Percentiles rank a stretch among this genome's conserved stretches.
phyloP scores from a whole-genome alignment of 148 eudicot species.

The Chenopodium berlandieri region DNA sequence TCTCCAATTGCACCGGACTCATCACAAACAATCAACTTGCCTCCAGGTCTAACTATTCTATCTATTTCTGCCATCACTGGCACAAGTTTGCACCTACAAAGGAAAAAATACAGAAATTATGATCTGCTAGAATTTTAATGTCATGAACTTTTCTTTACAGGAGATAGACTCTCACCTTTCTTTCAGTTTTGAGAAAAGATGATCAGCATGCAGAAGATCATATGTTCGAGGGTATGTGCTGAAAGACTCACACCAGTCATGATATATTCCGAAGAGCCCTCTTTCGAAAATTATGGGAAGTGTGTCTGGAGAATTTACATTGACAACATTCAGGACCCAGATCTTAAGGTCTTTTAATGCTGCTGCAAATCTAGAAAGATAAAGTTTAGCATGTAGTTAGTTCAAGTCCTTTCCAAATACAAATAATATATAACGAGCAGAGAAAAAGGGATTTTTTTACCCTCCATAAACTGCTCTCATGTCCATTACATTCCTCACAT shows the following conservation, averaged over 20 bases:
- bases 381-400: neutral
- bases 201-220: constrained; percentile 88
- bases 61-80: constrained; percentile 71
- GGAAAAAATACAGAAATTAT: neutral
- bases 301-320: constrained; percentile 74
- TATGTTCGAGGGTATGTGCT: constrained; percentile 84
- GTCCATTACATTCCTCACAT: constrained; percentile 80
- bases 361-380: constrained; percentile 70
- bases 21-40: constrained; percentile 68
- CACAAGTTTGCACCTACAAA: constrained; percentile 58
- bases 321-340: constrained; percentile 88
- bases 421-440: no score
- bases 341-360: constrained; percentile 64
- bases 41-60: constrained; percentile 78
- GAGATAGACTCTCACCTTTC: constrained; percentile 45
- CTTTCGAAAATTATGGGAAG: constrained; percentile 81
- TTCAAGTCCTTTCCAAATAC: neutral
- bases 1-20: constrained; percentile 50
- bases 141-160: neutral
- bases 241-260: constrained; percentile 92
- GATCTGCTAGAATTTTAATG: neutral
- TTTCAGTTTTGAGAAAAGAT: constrained; percentile 71
- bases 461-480: constrained; percentile 96
- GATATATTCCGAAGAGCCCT: constrained; percentile 88
- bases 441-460: constrained; percentile 27